Evolutionary conservation across 495 filamentous ascomycete species (phyloP).

Genomic region (Geoglossum glabrum): DNA sequence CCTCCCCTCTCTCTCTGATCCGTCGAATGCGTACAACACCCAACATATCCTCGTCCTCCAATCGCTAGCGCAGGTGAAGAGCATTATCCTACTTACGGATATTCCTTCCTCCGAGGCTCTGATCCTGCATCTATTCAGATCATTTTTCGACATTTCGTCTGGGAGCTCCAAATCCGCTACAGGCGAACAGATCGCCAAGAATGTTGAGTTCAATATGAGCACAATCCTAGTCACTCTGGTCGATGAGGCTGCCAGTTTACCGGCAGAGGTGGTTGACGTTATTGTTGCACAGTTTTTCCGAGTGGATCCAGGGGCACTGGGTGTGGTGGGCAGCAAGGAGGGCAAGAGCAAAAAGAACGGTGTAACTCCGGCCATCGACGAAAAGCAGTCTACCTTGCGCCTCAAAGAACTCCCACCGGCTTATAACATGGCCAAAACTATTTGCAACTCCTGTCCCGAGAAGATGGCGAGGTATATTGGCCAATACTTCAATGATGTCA

Average conservation of each 20-base stretch:
- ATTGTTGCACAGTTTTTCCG: slow-evolving; percentile 91
- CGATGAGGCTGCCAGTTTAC: slow-evolving; percentile 66
- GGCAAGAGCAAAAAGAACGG: slow-evolving; percentile 41
- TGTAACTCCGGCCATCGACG: slow-evolving; percentile 27
- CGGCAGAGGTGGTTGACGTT: slow-evolving; percentile 69
- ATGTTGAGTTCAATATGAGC: slow-evolving; percentile 84
- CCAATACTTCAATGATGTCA: slow-evolving; percentile 93
- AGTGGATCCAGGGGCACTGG: slow-evolving; percentile 42
- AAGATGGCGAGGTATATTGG: slow-evolving; percentile 86
- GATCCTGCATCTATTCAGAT: slow-evolving; percentile 58
- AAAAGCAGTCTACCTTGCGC: slow-evolving; percentile 58
- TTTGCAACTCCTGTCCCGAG: slow-evolving; percentile 78
- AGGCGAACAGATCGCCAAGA: slow-evolving; percentile 66
- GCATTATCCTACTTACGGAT: slow-evolving; percentile 82
- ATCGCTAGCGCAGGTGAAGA: slow-evolving; percentile 82
- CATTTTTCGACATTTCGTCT: slow-evolving; percentile 84
- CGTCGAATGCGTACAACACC: slow-evolving; percentile 73
- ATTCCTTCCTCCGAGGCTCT: slow-evolving; percentile 59
- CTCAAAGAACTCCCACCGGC: slow-evolving; percentile 74
- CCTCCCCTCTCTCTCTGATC: slow-evolving; percentile 69
- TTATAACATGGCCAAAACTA: slow-evolving; percentile 86
- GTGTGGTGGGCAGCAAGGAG: slow-evolving; percentile 13
- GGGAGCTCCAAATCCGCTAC: slow-evolving; percentile 49
- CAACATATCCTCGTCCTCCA: slow-evolving; percentile 81
- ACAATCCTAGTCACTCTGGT: slow-evolving; percentile 64